phyloP scores from a whole-genome alignment of 768 basidiomycete genomes.

The Ramaria sp. region DNA sequence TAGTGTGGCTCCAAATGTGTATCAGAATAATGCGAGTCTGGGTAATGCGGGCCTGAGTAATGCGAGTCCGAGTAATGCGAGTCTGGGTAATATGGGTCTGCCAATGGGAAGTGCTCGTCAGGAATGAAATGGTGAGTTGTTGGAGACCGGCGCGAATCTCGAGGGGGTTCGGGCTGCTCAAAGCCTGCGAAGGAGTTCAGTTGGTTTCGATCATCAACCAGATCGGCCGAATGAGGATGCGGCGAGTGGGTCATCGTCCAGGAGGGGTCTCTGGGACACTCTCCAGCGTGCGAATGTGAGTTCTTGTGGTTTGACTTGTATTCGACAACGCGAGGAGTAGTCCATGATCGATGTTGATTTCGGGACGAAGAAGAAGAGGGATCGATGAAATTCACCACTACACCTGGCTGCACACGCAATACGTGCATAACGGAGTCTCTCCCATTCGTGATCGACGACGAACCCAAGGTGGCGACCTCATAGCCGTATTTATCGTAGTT shows the following conservation, averaged over 20 bases:
- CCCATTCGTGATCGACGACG: neutral
- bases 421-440: constrained; percentile 4
- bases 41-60: neutral
- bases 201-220: neutral
- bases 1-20: neutral
- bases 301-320: neutral
- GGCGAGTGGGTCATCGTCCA: neutral
- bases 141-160: neutral
- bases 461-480: constrained; percentile 2
- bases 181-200: neutral
- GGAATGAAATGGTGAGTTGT: neutral
- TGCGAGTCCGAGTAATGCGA: neutral
- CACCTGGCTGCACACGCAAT: constrained; percentile 4
- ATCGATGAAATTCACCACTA: constrained; percentile 7
- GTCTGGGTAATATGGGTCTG: neutral
- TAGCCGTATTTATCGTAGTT: constrained; percentile 9
- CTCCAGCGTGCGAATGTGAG: neutral
- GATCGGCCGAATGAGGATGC: neutral
- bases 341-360: neutral
- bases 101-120: neutral
- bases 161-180: neutral
- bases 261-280: neutral
- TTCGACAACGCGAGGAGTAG: neutral
- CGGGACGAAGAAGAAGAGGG: neutral
- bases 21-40: neutral